phyloP scores from a whole-genome alignment of 768 basidiomycete genomes.

The Leucosporidium creatinivorum region DNA sequence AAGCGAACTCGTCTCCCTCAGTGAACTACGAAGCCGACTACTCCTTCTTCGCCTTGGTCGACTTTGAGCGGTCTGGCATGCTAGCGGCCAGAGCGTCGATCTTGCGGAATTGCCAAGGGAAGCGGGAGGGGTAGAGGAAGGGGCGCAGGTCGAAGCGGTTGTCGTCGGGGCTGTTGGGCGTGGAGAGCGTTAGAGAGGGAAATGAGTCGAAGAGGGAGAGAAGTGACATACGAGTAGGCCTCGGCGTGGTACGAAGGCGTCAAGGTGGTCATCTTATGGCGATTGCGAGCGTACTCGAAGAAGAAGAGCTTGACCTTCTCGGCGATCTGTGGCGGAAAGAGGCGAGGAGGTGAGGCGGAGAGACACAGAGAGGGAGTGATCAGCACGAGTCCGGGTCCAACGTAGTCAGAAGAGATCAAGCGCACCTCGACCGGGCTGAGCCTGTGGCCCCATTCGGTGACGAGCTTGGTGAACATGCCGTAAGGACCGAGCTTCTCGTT shows the following conservation, averaged over 20 bases:
- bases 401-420: neutral
- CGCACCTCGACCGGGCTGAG: constrained; percentile 74
- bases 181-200: constrained; percentile 43
- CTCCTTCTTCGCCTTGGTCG: constrained; percentile 8
- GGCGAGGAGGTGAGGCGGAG: no score
- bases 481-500: constrained; percentile 97
- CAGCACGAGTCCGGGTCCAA: neutral
- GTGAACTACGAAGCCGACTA: neutral
- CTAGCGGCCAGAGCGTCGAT: constrained; percentile 55
- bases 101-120: constrained; percentile 94
- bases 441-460: constrained; percentile 83
- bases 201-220: neutral
- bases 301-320: constrained; percentile 96
- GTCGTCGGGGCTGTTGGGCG: constrained; percentile 72
- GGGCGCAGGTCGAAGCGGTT: constrained; percentile 84
- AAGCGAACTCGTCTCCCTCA: no score
- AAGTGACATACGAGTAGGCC: constrained; percentile 21
- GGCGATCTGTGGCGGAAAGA: constrained; percentile 62
- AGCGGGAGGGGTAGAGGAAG: constrained; percentile 89
- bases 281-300: constrained; percentile 89
- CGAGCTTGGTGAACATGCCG: constrained; percentile 90
- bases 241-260: constrained; percentile 93
- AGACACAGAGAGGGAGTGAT: neutral
- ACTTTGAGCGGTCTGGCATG: constrained; percentile 16
- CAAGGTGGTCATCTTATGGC: constrained; percentile 95